phyloP scores from a whole-genome alignment of 805 yeast genomes.

The Yarrowia yakushimensis region DNA sequence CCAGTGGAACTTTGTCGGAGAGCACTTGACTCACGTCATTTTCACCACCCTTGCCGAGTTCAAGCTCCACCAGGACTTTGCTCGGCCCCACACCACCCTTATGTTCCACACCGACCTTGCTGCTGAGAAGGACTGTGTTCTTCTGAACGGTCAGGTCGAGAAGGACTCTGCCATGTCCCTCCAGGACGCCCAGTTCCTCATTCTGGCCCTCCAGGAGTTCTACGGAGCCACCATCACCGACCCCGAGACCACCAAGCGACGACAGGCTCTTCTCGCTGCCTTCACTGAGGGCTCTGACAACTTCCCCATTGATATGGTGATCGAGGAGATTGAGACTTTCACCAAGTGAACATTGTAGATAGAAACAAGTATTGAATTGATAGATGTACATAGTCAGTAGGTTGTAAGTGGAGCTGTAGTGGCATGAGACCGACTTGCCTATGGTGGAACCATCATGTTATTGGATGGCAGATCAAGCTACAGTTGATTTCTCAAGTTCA shows the following conservation, averaged over 20 bases:
- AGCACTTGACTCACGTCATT: constrained; percentile 80
- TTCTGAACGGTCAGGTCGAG: constrained; percentile 86
- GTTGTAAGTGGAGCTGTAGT: neutral
- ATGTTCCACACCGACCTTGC: constrained; percentile 78
- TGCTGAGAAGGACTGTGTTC: constrained; percentile 54
- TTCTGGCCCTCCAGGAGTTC: constrained; percentile 50
- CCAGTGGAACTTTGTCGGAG: constrained; percentile 90
- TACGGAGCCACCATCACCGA: constrained; percentile 40
- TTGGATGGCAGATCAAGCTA: too few species aligned
- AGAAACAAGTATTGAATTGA: neutral
- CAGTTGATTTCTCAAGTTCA: too few species aligned
- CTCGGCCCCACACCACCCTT: constrained; percentile 91
- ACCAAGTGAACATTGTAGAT: constrained; percentile 8
- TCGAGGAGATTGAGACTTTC: constrained; percentile 69
- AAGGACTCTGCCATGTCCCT: constrained; percentile 60
- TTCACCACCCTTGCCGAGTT: constrained; percentile 89
- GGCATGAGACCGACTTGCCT: too few species aligned
- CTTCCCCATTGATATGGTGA: constrained; percentile 66
- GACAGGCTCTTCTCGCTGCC: constrained; percentile 57
- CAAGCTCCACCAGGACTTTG: constrained; percentile 84
- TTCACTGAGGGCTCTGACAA: constrained; percentile 66
- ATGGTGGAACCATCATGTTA: too few species aligned
- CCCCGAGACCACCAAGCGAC: constrained; percentile 41
- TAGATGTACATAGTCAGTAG: constrained; percentile 17
- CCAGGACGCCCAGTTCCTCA: constrained; percentile 72